phyloP scores from a whole-genome alignment of 371 early-diverging fungal species.

The Chytridium lagenaria region DNA sequence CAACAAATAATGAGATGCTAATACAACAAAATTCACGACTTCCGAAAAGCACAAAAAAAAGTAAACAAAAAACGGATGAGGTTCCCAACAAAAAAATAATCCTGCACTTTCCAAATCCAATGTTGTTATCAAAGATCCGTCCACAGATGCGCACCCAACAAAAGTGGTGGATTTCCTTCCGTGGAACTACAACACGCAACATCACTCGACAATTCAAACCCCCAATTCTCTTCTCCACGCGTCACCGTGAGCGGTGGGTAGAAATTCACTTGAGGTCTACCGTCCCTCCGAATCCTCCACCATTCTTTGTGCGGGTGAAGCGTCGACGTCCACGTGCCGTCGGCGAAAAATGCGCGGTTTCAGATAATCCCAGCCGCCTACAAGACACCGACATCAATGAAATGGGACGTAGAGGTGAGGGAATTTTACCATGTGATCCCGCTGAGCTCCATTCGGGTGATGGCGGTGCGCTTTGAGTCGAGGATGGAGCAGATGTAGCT shows the following conservation, averaged over 20 bases:
- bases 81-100: neutral
- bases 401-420: neutral
- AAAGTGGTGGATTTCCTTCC: slow-evolving; percentile 5
- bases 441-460: slow-evolving; percentile 26
- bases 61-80: too few species aligned
- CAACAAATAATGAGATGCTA: too few species aligned
- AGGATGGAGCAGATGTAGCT: slow-evolving; percentile 18
- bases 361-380: neutral
- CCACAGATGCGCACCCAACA: neutral
- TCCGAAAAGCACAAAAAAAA: too few species aligned
- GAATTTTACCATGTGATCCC: slow-evolving; percentile 21
- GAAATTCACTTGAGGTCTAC: slow-evolving; percentile 31
- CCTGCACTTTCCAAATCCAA: too few species aligned
- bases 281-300: slow-evolving; percentile 28
- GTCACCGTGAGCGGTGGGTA: slow-evolving; percentile 14
- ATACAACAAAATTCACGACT: too few species aligned
- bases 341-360: slow-evolving; percentile 9
- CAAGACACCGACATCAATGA: neutral
- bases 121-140: slow-evolving; percentile 3
- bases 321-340: slow-evolving; percentile 28
- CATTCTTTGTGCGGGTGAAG: slow-evolving; percentile 19
- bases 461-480: slow-evolving; percentile 12
- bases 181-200: slow-evolving; percentile 1
- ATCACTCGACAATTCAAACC: slow-evolving; percentile 18
- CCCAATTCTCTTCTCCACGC: slow-evolving; percentile 19